phyloP scores from a whole-genome alignment of 495 filamentous ascomycete species.

The Cenococcum geophilum region DNA sequence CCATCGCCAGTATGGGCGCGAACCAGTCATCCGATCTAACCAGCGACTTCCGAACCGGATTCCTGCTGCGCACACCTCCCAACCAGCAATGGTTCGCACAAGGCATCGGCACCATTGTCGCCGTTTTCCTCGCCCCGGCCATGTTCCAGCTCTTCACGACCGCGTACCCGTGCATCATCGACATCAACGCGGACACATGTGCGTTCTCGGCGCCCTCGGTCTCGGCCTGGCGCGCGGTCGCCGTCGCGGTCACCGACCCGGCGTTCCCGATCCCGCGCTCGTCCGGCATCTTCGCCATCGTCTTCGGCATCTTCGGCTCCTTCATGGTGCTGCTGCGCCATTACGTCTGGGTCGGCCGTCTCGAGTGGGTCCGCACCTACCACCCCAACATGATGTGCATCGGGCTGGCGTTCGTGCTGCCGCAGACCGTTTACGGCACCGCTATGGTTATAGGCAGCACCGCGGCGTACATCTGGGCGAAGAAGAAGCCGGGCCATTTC shows the following conservation, averaged over 20 bases:
- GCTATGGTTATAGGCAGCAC: slow-evolving; percentile 56
- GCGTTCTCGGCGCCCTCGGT: slow-evolving; percentile 57
- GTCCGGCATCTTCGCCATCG: slow-evolving; percentile 52
- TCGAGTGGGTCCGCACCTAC: slow-evolving; percentile 53
- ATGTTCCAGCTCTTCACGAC: slow-evolving; percentile 60
- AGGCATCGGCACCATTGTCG: slow-evolving; percentile 52
- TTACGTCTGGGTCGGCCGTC: slow-evolving; percentile 49
- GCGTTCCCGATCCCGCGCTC: slow-evolving; percentile 50
- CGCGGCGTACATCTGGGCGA: slow-evolving; percentile 53
- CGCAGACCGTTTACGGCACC: slow-evolving; percentile 48
- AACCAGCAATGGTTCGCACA: slow-evolving; percentile 61
- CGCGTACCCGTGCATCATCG: slow-evolving; percentile 61
- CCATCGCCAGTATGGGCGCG: slow-evolving; percentile 53
- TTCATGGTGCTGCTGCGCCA: slow-evolving; percentile 50
- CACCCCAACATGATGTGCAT: slow-evolving; percentile 65
- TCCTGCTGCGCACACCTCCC: slow-evolving; percentile 56
- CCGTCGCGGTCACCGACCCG: slow-evolving; percentile 57
- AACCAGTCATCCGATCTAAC: slow-evolving; percentile 51
- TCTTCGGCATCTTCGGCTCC: slow-evolving; percentile 48
- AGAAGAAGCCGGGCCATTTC: slow-evolving; percentile 49
- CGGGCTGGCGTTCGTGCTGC: slow-evolving; percentile 58
- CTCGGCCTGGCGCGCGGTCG: slow-evolving; percentile 59
- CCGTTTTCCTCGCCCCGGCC: slow-evolving; percentile 56
- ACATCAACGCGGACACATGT: slow-evolving; percentile 42
- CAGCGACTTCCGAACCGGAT: slow-evolving; percentile 57